Evolutionary conservation across 208 protist species (phyloP).

Genomic region (Acanthamoeba castellanii): DNA sequence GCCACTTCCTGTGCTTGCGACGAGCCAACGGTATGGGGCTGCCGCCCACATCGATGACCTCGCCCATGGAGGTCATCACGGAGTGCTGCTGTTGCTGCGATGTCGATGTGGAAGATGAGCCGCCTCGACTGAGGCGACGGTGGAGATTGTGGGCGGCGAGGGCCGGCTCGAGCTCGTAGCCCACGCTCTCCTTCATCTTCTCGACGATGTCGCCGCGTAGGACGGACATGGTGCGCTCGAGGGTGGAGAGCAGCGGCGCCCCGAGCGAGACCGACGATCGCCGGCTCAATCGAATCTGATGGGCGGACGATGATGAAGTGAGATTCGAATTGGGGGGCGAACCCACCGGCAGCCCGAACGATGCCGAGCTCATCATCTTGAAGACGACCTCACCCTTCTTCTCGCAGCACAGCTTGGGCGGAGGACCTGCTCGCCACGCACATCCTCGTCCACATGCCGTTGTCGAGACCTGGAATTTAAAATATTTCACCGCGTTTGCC

Average conservation of each 20-base stretch:
- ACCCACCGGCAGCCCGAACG: background rate
- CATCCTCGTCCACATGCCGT: background rate
- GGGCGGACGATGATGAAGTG: background rate
- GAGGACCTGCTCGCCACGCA: background rate
- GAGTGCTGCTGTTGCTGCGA: background rate
- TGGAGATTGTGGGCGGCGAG: constrained; percentile 28
- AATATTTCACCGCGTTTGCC: too few species aligned
- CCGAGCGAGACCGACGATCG: background rate
- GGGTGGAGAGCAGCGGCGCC: background rate
- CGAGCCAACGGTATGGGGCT: background rate
- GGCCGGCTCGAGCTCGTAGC: background rate
- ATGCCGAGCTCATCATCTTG: constrained; percentile 35
- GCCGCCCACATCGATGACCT: background rate
- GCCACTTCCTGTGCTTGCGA: constrained; percentile 38
- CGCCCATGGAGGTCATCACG: background rate
- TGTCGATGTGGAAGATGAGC: background rate
- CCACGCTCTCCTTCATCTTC: constrained; percentile 1
- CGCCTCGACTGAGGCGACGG: background rate
- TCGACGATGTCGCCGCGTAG: constrained; percentile 19
- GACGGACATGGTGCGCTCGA: constrained; percentile 23
- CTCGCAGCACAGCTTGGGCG: background rate
- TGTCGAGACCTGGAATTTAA: background rate
- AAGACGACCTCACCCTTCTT: background rate
- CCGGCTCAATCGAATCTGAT: background rate
- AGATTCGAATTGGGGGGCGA: background rate